These are phyloP conservation scores for Pholiota microspora DNA, from an alignment of 768 basidiomycete species.

Conservation along the genomic window DNA sequence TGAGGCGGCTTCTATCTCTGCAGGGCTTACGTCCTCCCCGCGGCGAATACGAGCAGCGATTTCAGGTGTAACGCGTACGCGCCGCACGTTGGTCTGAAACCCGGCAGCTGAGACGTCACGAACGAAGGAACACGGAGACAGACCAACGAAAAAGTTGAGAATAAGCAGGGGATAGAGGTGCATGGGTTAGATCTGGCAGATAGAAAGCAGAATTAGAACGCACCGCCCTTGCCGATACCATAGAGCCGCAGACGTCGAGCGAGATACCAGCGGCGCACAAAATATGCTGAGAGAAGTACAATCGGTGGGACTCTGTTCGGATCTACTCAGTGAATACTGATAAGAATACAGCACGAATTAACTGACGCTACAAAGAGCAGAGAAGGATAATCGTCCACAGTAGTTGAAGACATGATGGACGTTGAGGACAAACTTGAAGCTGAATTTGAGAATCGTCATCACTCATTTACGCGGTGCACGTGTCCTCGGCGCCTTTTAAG, in stretches of 20 bases:
- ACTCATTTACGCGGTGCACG: not conserved
- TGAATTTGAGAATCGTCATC: not conserved
- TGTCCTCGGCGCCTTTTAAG: no score
- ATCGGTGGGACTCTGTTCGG: constrained; percentile 40
- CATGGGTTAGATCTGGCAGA: no score
- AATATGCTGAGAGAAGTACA: constrained; percentile 43
- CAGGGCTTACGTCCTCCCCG: constrained; percentile 52
- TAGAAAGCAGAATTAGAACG: constrained; percentile 8
- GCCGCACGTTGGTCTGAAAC: constrained; percentile 52
- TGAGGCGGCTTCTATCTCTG: constrained; percentile 48
- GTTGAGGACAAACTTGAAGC: not conserved
- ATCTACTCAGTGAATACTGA: not conserved
- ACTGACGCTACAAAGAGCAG: constrained; percentile 47
- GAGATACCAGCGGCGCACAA: constrained; percentile 48
- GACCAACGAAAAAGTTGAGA: not conserved
- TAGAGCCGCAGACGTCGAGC: constrained; percentile 41
- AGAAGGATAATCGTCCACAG: constrained; percentile 34
- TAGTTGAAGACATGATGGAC: constrained; percentile 8
- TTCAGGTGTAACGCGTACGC: constrained; percentile 51
- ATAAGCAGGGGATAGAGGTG: no score
- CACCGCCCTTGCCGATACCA: constrained; percentile 59
- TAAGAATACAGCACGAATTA: not conserved
- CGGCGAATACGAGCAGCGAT: constrained; percentile 50
- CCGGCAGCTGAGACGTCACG: constrained; percentile 41
- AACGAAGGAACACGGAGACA: not conserved